A percentile compares a stretch with the other conserved stretches of the same genome.
Conservation (phyloP, 108 stramenopile species). For the Cyclotella cryptica region DNA sequence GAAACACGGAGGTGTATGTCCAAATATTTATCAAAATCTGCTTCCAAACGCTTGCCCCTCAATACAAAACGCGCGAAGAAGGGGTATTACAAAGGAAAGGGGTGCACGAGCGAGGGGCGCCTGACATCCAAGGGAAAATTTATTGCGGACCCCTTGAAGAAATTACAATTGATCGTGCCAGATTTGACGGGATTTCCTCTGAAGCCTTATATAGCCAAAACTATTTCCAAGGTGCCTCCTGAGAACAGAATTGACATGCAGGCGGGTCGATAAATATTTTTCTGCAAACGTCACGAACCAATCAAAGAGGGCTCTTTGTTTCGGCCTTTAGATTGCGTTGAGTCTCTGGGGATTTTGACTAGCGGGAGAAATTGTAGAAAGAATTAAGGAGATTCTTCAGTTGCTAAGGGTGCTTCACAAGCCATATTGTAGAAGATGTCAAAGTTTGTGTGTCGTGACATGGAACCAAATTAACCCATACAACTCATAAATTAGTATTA, state of each 20-base stretch:
- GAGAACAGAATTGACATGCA: slow-evolving; percentile 25
- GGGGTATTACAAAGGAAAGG: slow-evolving; percentile 92
- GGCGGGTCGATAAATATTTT: too few relatives aligned
- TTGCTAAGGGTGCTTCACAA: too few relatives aligned
- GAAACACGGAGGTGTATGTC: slow-evolving; percentile 68
- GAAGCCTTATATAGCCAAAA: slow-evolving; percentile 80
- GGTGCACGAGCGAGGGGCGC: slow-evolving; percentile 79
- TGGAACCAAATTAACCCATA: too few relatives aligned
- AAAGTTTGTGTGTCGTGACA: too few relatives aligned
- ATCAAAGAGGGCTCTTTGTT: too few relatives aligned
- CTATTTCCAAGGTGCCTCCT: slow-evolving; percentile 73
- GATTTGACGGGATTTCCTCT: slow-evolving; percentile 82
- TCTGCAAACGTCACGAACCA: too few relatives aligned
- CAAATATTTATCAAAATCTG: slow-evolving; percentile 83
- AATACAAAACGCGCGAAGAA: slow-evolving; percentile 83
- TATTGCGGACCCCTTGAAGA: slow-evolving; percentile 72
- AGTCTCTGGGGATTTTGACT: too few relatives aligned
- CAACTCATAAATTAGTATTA: too few relatives aligned
- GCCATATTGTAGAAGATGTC: too few relatives aligned
- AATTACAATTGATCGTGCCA: slow-evolving; percentile 79
- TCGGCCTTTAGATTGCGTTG: too few relatives aligned
- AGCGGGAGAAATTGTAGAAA: too few relatives aligned
- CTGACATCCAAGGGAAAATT: slow-evolving; percentile 79
- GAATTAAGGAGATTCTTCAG: too few relatives aligned
- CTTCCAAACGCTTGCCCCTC: slow-evolving; percentile 78